Evolutionary conservation across 805 yeast species (phyloP), one percentile per base, ranked within the genome.

Genomic region (Hanseniaspora thailandica): DNA sequence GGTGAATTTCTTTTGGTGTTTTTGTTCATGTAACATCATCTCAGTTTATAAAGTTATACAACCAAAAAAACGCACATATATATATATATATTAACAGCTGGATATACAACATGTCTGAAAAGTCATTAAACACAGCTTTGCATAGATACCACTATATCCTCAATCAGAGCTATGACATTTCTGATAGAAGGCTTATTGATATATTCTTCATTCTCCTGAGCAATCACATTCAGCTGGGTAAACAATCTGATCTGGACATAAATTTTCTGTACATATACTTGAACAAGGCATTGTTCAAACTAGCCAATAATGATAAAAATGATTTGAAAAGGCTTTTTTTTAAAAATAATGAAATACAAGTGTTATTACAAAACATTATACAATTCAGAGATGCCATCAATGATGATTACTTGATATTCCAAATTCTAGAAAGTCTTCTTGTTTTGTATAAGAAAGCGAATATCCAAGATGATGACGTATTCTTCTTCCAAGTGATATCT

Each of bases 381-480:
- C 35, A 28, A 19, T 30, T 33, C 13, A 40, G 52, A 26, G 2
- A 2, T 6, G 3, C 8, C 9, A 34, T 48, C 7, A 28, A 20
- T 19, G 47, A 48, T 33, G 52, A 48, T 10, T n/a, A 3, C 4
- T n/a, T 48, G 9, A 22, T 48, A 13, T 48, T 48, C 25, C 26
- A 48, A 9, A 20, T 41, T 23, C 4, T 48, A 17, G 20, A 33
- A 2, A 26, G n/a, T 10, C 28, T 28, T 19, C 15, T 48, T 7
- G 2, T 41, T 12, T 17, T 48, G 4, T 28, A 40, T 7, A 40
- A 19, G 13, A n/a, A 43, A 20, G 8, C 5, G 3, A 13, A 22
- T 19, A 15, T 17, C 17, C 7, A 39, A 5, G 9, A 25, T 19
- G 26, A n/a, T 17, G 41, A 31, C 7, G 26, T 19, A 8, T 23